Conservation (phyloP, 2,329 filamentous ascomycete genomes). For the Lecanicillium sp. region DNA sequence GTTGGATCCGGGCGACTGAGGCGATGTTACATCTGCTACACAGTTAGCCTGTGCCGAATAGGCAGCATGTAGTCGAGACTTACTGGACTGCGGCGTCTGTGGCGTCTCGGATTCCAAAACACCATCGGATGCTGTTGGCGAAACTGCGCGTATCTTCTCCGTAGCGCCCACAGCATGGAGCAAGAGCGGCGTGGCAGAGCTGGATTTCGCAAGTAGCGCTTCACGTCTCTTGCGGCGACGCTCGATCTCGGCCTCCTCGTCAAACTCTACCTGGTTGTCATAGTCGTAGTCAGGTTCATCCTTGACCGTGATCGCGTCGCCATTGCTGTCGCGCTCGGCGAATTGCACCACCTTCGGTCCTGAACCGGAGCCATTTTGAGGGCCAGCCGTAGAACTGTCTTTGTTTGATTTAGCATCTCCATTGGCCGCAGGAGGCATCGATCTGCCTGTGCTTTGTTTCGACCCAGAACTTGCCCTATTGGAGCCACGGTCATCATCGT, state of each 20-base stretch:
- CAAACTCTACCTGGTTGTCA: constrained; percentile 55
- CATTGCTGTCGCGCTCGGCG: constrained; percentile 9
- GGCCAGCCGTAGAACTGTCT: constrained; percentile 32
- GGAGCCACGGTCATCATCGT: constrained; percentile 37
- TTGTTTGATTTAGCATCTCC: constrained; percentile 63
- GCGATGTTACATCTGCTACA: constrained; percentile 35
- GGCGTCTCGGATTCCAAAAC: constrained; percentile 32
- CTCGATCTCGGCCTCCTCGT: constrained; percentile 79
- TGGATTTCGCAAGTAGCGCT: constrained; percentile 78
- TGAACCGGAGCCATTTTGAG: constrained; percentile 6
- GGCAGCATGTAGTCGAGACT: constrained; percentile 17
- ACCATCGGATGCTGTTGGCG: constrained; percentile 39
- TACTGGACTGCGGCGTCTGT: constrained; percentile 44
- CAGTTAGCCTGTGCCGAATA: constrained; percentile 11
- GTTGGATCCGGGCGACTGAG: constrained; percentile 38
- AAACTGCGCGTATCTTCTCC: constrained; percentile 47
- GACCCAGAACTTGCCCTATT: constrained; percentile 52
- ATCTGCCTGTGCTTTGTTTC: constrained; percentile 55
- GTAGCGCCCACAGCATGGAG: constrained; percentile 66
- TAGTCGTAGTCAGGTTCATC: constrained; percentile 37
- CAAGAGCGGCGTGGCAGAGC: constrained; percentile 65
- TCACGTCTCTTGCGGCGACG: constrained; percentile 78
- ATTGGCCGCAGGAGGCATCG: constrained; percentile 53
- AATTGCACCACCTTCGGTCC: constrained; percentile 6
- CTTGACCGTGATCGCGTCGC: not conserved